Evolutionary conservation across 306 rosid genomes (phyloP).

Genomic region (Dryas alaskensis): DNA sequence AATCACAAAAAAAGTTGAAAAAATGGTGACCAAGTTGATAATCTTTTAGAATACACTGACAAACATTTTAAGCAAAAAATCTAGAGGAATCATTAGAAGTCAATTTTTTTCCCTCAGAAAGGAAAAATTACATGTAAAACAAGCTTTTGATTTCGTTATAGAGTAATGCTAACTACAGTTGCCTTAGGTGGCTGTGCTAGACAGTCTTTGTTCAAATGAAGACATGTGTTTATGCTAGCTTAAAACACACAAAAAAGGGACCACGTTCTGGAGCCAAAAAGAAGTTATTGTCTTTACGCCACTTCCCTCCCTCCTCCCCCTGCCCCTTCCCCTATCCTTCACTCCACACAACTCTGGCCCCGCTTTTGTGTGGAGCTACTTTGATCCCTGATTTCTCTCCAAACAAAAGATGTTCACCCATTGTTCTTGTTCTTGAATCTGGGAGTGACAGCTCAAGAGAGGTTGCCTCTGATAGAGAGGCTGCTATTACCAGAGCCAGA

Average conservation of each 20-base stretch:
- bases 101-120: neutral
- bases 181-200: too few species aligned
- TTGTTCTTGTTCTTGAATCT: conserved; percentile 88
- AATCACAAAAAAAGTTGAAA: neutral
- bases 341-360: conserved; percentile 73
- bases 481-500: conserved; percentile 42
- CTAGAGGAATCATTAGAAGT: neutral
- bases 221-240: too few species aligned
- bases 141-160: neutral
- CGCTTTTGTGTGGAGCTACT: conserved; percentile 59
- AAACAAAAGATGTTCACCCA: conserved; percentile 42
- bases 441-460: conserved; percentile 81
- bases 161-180: too few species aligned
- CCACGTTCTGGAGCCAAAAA: too few species aligned
- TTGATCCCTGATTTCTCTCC: conserved; percentile 65
- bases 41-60: neutral
- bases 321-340: conserved; percentile 8
- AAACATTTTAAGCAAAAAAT: neutral
- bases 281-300: too few species aligned
- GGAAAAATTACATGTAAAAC: neutral
- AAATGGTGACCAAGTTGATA: conserved; percentile 1
- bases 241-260: too few species aligned
- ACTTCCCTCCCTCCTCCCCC: too few species aligned
- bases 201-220: too few species aligned
- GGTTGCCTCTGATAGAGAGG: conserved; percentile 51